Evolutionary conservation across 352 stramenopile species (phyloP), one percentile per base, ranked within the genome.

Genomic region (Phytophthora idaei): DNA sequence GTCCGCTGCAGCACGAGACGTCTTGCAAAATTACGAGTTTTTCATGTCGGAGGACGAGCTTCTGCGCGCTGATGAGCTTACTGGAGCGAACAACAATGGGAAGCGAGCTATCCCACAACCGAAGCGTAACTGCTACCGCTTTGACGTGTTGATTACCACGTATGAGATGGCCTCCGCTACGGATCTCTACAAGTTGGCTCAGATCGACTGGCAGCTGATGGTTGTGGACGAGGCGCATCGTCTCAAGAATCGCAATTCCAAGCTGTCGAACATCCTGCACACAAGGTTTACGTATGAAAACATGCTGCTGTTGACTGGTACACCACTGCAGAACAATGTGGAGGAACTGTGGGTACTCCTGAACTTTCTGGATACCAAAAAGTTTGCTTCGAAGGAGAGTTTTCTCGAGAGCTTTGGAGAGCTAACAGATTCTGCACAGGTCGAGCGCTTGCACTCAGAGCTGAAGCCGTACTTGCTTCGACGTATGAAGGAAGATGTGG

Each of bases 181-280:
- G 49, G 96, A 99, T 58, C 86, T 97, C n/a, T 81, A 75, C 42
- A 94, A 98, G 48, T 85, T 99, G 57, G 89, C 89, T 51, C 87
- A 97, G 53, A 84, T 95, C 17, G 67, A 92, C 48, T 99, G 98
- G 96, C 89, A 97, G 67, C 76, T 98, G 3, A 83, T 99, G 56
- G 95, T 99, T 21, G 98, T 99, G 10, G 98, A 99, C 74, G 98
- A 99, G 80, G 98, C 98, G 4, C 98, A 99, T 83, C 93, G 98
- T 10, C 84, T 99, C 21, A 98, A 99, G 57, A 99, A 99, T 79
- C 81, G 95, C 25, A 98, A 98, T 62, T 98, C 96, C 11, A 99
- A 99, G 71, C 77, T 99, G 21, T 90, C 86, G 5, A 79, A 80
- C 9, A 81, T 94, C 5, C 79, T 98, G 31, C 76, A 87, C 57